Base-by-base conservation (phyloP, 148 eudicot species). In the Beta vulgaris region DNA sequence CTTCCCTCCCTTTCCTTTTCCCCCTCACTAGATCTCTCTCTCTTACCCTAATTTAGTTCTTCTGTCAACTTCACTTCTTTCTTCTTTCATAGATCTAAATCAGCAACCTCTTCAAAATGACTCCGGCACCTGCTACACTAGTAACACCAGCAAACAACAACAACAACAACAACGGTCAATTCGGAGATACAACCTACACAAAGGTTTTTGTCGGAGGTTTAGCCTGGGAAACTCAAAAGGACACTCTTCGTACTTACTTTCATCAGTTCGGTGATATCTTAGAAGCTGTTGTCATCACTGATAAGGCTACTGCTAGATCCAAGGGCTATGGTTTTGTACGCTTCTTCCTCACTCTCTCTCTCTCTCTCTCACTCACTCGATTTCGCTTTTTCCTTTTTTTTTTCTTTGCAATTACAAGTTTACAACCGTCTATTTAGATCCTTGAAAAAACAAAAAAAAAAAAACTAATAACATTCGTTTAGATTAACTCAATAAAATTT, bases 241-340 rank as follows among this genome's bases (percentile, higher is more conserved):
- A 83, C 4, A 83, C 85, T 37, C 81, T 83, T 39, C 54, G 74
- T 6, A 79, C 13, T 18, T 83, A 83, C 37, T 83, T 83, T 43
- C 78, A 72, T 4, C 83, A 83, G 28, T 83, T 83, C 68, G 85
- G 85, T 34, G 85, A 83, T 71, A 83, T 79, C 69, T 71, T 83
- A 36, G 85, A 83, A 73, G 85, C 85, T 57, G 85, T 83, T 54
- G 85, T 83, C 46, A 83, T 83, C 32, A 83, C 85, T 68, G 85
- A 83, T 76, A 83, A 79, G 51, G 69, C 76, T 31, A 79, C 85
- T 26, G 69, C 83, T 35, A 79, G 85, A 76, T 83, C 85, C 74
- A 83, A 83, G 71, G 85, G 85, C 57, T 83, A 83, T n/a, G 85
- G 85, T 40, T 83, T 83, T 69, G 85, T 83, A 76, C 53, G 80